Evolutionary conservation across 1,284 basidiomycete genomes (phyloP), one percentile per base, ranked within the genome.

Genomic region (Trametes pubescens): DNA sequence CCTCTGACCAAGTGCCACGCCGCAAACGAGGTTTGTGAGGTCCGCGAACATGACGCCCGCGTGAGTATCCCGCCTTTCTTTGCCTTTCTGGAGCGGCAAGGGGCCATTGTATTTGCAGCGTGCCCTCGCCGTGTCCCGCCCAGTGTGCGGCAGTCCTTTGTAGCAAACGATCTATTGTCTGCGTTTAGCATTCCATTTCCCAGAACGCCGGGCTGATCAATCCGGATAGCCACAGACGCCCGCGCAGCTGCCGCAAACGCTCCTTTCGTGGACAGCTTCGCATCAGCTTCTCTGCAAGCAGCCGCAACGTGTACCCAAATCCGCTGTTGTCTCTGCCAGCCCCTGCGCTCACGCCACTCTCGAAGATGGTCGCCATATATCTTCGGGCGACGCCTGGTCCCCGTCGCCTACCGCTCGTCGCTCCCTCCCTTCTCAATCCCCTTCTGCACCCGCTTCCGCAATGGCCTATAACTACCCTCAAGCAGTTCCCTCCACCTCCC

Each of bases 191-290:
- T 38, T 60, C 58, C 64, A 61, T 65, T 65, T 59, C 34, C 68
- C 67, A 46, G 47, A 59, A 29, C 37, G 11, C 52, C 59, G 68
- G 68, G 58, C 65, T 70, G 64, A 70, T 70, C 66, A 53, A 38
- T 46, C 68, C 61, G 52, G 62, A 68, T 70, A 46, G 35, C 35
- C 40, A 21, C 66, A 70, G 68, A 47, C 65, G 60, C 62, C 60
- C 54, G 53, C 44, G 52, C 51, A 29, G 56, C 52, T 59, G 57
- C 57, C 66, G 60, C 66, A 61, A 70, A 65, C 54, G 62, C 52
- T 59, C 62, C 60, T 62, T 66, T 64, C 64, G 44, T 47, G 52
- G 58, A 24, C 47, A n/a, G 43, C 66, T 63, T 53, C 61, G 32
- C 57, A 53, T 49, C 61, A 62, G 58, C 52, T 57, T 61, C 52